A percentile compares a stretch with the other conserved stretches of the same genome.
Conservation (phyloP, 2,329 filamentous ascomycete species). For the Aspergillus sp. region DNA sequence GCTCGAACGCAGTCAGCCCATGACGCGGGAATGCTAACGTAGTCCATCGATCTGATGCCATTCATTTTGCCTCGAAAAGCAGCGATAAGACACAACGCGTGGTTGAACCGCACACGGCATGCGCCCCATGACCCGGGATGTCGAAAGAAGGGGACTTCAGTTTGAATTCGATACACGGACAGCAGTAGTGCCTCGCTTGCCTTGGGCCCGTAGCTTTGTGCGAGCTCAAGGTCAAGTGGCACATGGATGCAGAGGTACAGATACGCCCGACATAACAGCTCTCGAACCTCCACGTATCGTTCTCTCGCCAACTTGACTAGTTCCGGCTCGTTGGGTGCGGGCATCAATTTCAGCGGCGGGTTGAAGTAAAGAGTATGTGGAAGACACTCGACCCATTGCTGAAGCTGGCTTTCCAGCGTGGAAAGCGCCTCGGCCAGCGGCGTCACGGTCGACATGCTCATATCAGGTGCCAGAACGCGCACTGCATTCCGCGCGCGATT, state of each 20-base stretch:
- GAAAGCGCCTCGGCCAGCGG: conserved; percentile 17
- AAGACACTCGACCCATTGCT: conserved; percentile 26
- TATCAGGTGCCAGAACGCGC: conserved; percentile 19
- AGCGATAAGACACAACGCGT: conserved; percentile 24
- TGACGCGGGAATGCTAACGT: conserved; percentile 20
- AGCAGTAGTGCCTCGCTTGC: conserved; percentile 22
- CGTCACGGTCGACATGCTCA: conserved; percentile 15
- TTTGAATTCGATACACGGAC: conserved; percentile 26
- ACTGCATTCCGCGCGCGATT: conserved; percentile 31
- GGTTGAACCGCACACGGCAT: conserved; percentile 27
- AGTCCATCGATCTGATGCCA: conserved; percentile 17
- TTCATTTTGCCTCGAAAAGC: conserved; percentile 21
- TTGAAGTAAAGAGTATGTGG: conserved; percentile 24
- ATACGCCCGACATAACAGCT: conserved; percentile 25
- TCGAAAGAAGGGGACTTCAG: conserved; percentile 25
- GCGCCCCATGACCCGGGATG: conserved; percentile 28
- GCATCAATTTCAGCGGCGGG: conserved; percentile 19
- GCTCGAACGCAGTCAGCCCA: conserved; percentile 23
- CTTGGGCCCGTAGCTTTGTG: conserved; percentile 18
- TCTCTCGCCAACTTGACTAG: conserved; percentile 26
- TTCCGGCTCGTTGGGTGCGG: conserved; percentile 19
- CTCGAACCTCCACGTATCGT: conserved; percentile 26
- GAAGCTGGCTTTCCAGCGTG: conserved; percentile 23
- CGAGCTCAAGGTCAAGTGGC: conserved; percentile 16
- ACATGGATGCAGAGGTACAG: conserved; percentile 25